phyloP scores from a whole-genome alignment of 345 rosid genomes.

The Excoecaria cochinchinensis region DNA sequence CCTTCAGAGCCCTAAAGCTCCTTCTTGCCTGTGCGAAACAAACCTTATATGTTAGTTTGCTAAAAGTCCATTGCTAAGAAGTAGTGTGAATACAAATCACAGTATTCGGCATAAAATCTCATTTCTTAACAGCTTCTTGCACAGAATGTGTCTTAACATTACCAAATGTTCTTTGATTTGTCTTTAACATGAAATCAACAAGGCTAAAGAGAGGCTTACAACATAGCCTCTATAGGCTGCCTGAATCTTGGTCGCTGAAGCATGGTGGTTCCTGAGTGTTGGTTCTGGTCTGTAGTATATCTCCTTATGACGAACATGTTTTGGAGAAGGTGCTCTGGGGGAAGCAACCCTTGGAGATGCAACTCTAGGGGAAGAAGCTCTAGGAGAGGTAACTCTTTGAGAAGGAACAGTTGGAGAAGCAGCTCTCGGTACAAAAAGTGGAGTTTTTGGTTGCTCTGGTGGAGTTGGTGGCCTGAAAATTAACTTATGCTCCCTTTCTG shows the following conservation, averaged over 20 bases:
- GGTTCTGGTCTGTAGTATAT: slow-evolving; percentile 60
- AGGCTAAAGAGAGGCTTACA: slow-evolving; percentile 48
- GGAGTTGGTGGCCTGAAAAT: slow-evolving; percentile 71
- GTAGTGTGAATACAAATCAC: not conserved
- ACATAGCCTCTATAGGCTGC: slow-evolving; percentile 81
- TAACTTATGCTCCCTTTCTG: slow-evolving; percentile 77
- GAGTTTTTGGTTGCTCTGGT: slow-evolving; percentile 47
- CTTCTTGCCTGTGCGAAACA: slow-evolving; percentile 68
- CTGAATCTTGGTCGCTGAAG: slow-evolving; percentile 79
- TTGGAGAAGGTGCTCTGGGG: slow-evolving; percentile 47
- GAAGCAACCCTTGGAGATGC: slow-evolving; percentile 50
- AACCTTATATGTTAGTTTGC: slow-evolving; percentile 9
- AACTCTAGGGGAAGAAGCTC: slow-evolving; percentile 52
- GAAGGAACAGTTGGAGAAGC: slow-evolving; percentile 27
- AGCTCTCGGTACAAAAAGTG: slow-evolving; percentile 41
- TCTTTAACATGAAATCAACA: not conserved
- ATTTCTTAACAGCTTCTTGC: not conserved
- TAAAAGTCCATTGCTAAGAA: not conserved
- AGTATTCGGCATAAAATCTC: not conserved
- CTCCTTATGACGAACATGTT: slow-evolving; percentile 44
- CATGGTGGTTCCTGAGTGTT: slow-evolving; percentile 52
- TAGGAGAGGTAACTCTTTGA: slow-evolving; percentile 40
- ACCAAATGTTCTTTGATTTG: not conserved
- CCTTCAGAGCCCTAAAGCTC: slow-evolving; percentile 88
- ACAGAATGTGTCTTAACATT: not conserved